phyloP scores from a whole-genome alignment of 495 filamentous ascomycete species.

The Parmelia sp. region DNA sequence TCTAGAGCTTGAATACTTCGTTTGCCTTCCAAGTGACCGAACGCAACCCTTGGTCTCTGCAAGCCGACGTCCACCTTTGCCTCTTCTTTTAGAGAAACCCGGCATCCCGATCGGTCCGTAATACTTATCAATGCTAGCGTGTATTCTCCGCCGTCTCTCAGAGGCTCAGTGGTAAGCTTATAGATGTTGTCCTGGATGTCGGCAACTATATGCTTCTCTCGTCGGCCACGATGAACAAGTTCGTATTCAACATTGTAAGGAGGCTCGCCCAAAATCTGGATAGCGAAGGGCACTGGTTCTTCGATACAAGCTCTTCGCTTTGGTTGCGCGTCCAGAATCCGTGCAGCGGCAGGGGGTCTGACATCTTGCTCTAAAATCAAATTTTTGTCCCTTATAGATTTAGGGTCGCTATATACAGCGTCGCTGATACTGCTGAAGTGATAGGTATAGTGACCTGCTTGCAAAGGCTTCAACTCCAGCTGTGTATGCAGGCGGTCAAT shows the following conservation, averaged over 20 bases:
- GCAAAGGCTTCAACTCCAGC: conserved; percentile 71
- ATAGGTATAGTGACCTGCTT: conserved; percentile 82
- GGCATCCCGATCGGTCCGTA: conserved; percentile 80
- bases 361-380: conserved; percentile 76
- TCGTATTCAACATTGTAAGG: conserved; percentile 93
- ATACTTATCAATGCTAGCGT: conserved; percentile 73
- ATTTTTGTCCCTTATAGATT: conserved; percentile 45
- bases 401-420: conserved; percentile 56
- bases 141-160: conserved; percentile 81
- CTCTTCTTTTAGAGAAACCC: conserved; percentile 72
- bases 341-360: conserved; percentile 80
- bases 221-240: conserved; percentile 81
- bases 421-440: conserved; percentile 75
- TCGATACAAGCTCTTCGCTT: conserved; percentile 69
- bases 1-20: conserved; percentile 68
- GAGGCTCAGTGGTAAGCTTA: conserved; percentile 64
- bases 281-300: conserved; percentile 63
- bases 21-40: conserved; percentile 75
- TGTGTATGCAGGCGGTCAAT: conserved; percentile 67
- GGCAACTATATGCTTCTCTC: conserved; percentile 58
- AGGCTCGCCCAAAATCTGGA: conserved; percentile 69
- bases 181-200: conserved; percentile 53
- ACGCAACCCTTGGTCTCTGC: conserved; percentile 76
- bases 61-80: conserved; percentile 77
- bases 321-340: conserved; percentile 51